Base-by-base conservation (phyloP, 192 early-diverging fungal genomes). In the Kickxella alabastrina region DNA sequence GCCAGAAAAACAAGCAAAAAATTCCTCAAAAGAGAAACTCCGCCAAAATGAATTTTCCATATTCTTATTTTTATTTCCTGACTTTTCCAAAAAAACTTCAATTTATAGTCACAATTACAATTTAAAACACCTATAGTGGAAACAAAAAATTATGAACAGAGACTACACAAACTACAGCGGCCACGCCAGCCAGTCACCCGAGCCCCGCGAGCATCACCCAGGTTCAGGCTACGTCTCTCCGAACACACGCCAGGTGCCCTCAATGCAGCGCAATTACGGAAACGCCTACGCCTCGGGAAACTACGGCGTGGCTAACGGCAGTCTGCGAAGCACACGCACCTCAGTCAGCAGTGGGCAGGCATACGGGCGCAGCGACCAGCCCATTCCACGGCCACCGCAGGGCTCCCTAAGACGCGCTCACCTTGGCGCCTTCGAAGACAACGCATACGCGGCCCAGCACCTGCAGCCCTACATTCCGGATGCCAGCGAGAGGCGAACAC, bases 311-410 rank as follows among this genome's bases (percentile, higher is more conserved):
- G 28, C 44, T 7, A 65, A 32, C 37, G 70, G 70, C 36, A 74
- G 70, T 25, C 55, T 74, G 39, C 58, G 70, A 22, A 74, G 54
- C 59, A 74, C 70, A 0, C 58, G 70, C 17, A 66, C 53, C 59
- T n/a, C n/a, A n/a, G n/a, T n/a, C n/a, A n/a, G n/a, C n/a, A n/a
- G n/a, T n/a, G n/a, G n/a, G n/a, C n/a, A n/a, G n/a, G n/a, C n/a
- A n/a, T n/a, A n/a, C n/a, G n/a, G n/a, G n/a, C n/a, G n/a, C n/a
- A n/a, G n/a, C 31, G 31, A 8, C 31, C 31, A 32, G 31, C 6
- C 6, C 31, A 32, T 12, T 8, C 31, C 31, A 32, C 26, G 17
- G 29, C n/a, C 27, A 27, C 21, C 29, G 17, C 50, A 51, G 37
- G 45, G 44, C 27, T 47, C 54, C 3, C 44, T 47, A 1, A 40